Evolutionary conservation across 495 filamentous ascomycete genomes (phyloP).

Genomic region (Penicillium cinerascens): DNA sequence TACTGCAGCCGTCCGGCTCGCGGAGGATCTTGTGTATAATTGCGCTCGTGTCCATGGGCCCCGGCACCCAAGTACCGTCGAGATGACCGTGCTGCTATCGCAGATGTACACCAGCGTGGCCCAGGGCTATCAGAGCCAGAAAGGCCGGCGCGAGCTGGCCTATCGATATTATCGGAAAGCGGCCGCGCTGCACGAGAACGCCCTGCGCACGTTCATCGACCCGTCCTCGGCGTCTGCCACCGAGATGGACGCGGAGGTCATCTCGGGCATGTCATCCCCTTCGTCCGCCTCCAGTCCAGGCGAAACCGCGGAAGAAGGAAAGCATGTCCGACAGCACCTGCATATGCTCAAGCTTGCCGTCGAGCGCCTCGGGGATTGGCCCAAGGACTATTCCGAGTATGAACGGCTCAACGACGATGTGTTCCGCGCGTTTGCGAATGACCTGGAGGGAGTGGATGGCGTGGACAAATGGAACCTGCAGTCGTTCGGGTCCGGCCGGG

Average conservation of each 20-base stretch:
- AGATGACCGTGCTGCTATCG: constrained; percentile 37
- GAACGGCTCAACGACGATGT: constrained; percentile 1
- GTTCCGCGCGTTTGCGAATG: constrained; percentile 19
- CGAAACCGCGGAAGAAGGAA: constrained; percentile 15
- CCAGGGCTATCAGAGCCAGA: constrained; percentile 15
- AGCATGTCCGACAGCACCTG: constrained; percentile 28
- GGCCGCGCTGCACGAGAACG: constrained; percentile 28
- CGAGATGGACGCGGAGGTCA: constrained; percentile 21
- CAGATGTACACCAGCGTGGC: constrained; percentile 35
- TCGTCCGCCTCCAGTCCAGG: constrained; percentile 13
- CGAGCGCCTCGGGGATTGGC: constrained; percentile 29
- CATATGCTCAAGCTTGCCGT: constrained; percentile 26
- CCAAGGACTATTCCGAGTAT: constrained; percentile 28
- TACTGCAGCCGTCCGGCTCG: constrained; percentile 19
- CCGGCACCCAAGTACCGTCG: constrained; percentile 32
- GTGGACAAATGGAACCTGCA: constrained; percentile 28
- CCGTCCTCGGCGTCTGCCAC: constrained; percentile 1
- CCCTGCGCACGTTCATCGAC: constrained; percentile 22
- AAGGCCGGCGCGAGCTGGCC: constrained; percentile 19
- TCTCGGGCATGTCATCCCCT: constrained; percentile 14
- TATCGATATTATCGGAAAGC: constrained; percentile 27
- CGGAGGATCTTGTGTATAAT: constrained; percentile 40
- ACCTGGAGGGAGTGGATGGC: constrained; percentile 23
- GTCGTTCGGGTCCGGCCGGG: constrained; percentile 21
- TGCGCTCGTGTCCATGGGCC: constrained; percentile 38